phyloP scores from a whole-genome alignment of 306 rosid species.

The Cucurbita maxima region DNA sequence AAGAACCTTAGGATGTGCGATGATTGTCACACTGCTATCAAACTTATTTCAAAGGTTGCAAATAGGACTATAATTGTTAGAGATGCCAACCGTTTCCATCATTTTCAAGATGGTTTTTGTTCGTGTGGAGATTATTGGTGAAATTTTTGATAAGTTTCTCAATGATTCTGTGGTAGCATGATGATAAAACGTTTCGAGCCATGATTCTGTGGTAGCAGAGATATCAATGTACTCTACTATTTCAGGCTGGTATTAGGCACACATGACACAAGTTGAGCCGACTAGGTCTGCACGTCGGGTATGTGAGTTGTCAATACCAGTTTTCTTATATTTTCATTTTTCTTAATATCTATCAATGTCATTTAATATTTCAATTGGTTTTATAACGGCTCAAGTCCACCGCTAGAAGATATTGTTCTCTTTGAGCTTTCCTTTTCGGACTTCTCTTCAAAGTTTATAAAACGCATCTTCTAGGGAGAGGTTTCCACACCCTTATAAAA shows the following conservation, averaged over 20 bases:
- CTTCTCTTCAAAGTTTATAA: too few species aligned
- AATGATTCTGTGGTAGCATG: not conserved
- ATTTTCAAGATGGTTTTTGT: conserved; percentile 16
- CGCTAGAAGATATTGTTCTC: too few species aligned
- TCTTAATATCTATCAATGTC: not conserved
- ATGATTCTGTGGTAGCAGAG: not conserved
- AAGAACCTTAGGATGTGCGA: conserved; percentile 20
- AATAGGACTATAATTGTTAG: conserved; percentile 14
- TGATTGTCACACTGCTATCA: conserved; percentile 20
- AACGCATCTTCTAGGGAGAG: too few species aligned
- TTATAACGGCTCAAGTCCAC: too few species aligned
- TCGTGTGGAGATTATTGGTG: conserved; percentile 20
- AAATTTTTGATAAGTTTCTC: not conserved
- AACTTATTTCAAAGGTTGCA: conserved; percentile 14
- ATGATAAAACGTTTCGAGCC: not conserved
- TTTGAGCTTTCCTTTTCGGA: too few species aligned
- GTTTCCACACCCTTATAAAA: too few species aligned
- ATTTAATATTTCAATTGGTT: not conserved
- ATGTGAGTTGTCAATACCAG: not conserved
- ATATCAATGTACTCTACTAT: not conserved
- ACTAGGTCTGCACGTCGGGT: not conserved
- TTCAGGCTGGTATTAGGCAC: not conserved
- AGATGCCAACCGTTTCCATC: conserved; percentile 19
- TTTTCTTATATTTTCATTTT: not conserved
- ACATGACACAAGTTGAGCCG: not conserved